Conservation (phyloP, 306 rosid genomes). For the Calophaca sinica region DNA sequence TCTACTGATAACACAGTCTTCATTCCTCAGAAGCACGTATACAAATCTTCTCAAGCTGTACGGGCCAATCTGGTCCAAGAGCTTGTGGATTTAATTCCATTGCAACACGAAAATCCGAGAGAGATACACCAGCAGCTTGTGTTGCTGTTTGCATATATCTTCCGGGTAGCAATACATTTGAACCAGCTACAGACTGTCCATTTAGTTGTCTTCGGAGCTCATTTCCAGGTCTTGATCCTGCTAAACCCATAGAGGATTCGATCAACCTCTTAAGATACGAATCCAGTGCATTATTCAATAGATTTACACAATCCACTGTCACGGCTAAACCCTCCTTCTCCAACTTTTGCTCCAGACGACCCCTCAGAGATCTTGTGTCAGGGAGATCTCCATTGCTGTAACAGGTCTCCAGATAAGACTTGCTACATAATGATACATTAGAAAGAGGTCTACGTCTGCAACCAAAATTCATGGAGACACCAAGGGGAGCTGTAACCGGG, state of each 20-base stretch:
- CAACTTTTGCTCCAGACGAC: slow-evolving; percentile 75
- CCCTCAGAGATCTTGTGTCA: slow-evolving; percentile 70
- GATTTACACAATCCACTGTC: slow-evolving; percentile 72
- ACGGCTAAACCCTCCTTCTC: slow-evolving; percentile 66
- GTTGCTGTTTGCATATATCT: slow-evolving; percentile 53
- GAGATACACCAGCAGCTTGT: slow-evolving; percentile 52
- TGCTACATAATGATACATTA: slow-evolving; percentile 52
- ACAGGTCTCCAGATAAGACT: slow-evolving; percentile 66
- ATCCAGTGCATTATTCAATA: slow-evolving; percentile 87
- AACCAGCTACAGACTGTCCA: slow-evolving; percentile 44
- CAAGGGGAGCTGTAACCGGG: slow-evolving; percentile 96
- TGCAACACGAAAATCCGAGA: slow-evolving; percentile 72
- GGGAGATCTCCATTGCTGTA: slow-evolving; percentile 73
- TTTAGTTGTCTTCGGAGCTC: slow-evolving; percentile 44
- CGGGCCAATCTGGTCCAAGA: slow-evolving; percentile 86
- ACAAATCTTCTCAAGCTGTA: slow-evolving; percentile 84
- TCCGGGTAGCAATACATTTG: slow-evolving; percentile 47
- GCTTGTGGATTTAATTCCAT: slow-evolving; percentile 77
- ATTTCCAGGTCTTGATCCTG: slow-evolving; percentile 60
- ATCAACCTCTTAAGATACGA: slow-evolving; percentile 82
- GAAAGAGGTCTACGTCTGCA: slow-evolving; percentile 61
- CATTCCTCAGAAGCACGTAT: slow-evolving; percentile 72
- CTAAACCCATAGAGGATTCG: slow-evolving; percentile 68
- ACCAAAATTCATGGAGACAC: slow-evolving; percentile 65
- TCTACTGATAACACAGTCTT: slow-evolving; percentile 42